These are phyloP conservation scores for Nigrospora oryzae DNA, from an alignment of 2,329 filamentous ascomycete species.

Conservation along the genomic window DNA sequence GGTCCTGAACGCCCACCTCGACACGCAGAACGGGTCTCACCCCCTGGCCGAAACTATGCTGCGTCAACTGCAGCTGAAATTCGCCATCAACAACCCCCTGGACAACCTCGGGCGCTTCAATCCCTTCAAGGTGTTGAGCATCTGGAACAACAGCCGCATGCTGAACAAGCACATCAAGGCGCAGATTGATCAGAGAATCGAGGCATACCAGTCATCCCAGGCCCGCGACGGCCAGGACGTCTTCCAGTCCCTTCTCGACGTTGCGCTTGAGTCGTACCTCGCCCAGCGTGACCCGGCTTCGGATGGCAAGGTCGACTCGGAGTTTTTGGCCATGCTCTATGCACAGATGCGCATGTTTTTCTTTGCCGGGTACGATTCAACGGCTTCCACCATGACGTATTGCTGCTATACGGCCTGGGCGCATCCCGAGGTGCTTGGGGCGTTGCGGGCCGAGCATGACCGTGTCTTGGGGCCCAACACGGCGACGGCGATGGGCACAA, in stretches of 20 bases:
- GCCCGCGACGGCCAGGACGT: constrained; percentile 7
- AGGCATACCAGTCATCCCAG: constrained; percentile 13
- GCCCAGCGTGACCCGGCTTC: constrained; percentile 12
- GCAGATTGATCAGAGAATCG: constrained; percentile 15
- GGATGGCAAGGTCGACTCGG: constrained; percentile 11
- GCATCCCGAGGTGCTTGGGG: constrained; percentile 18
- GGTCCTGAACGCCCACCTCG: constrained; percentile 20
- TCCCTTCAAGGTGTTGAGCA: constrained; percentile 15
- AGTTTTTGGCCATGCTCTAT: constrained; percentile 18
- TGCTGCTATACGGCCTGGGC: constrained; percentile 19
- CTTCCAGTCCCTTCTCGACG: constrained; percentile 22
- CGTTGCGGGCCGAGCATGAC: constrained; percentile 36
- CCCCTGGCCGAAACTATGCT: constrained; percentile 21
- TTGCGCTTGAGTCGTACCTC: constrained; percentile 21
- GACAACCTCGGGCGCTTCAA: constrained; percentile 18
- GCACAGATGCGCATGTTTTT: constrained; percentile 25
- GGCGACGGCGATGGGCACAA: constrained; percentile 25
- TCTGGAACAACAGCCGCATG: constrained; percentile 22
- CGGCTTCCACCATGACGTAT: constrained; percentile 21
- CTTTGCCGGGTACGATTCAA: constrained; percentile 31
- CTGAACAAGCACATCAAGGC: constrained; percentile 18
- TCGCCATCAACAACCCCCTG: constrained; percentile 14
- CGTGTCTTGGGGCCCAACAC: constrained; percentile 35
- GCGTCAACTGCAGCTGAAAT: constrained; percentile 16
- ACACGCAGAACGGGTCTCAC: constrained; percentile 19